Percentiles rank a stretch among this genome's conserved stretches.
phyloP scores from a whole-genome alignment of 306 rosid genomes.

The Lablab purpureus region DNA sequence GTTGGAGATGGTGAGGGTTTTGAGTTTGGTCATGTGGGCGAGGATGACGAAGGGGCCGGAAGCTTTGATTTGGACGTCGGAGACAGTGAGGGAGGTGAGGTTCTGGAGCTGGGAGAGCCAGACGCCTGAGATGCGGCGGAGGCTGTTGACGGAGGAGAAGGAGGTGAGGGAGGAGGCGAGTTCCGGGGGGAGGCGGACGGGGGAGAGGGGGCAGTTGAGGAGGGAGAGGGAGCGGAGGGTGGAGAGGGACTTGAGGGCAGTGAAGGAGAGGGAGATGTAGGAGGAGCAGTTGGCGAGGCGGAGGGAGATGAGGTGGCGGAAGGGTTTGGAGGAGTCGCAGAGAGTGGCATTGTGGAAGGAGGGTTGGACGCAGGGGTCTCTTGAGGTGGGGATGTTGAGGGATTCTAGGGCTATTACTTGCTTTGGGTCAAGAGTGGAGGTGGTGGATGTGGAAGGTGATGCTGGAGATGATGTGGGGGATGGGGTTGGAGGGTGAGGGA shows the following conservation, averaged over 20 bases:
- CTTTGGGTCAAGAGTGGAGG: slow-evolving; percentile 79
- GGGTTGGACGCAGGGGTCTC: slow-evolving; percentile 75
- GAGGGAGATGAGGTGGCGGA: slow-evolving; percentile 82
- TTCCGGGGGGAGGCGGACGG: slow-evolving; percentile 80
- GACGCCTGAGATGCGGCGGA: slow-evolving; percentile 72
- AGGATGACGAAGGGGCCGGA: slow-evolving; percentile 84
- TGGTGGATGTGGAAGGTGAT: slow-evolving; percentile 10
- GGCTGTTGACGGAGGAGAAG: slow-evolving; percentile 72
- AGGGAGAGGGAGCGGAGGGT: slow-evolving; percentile 78
- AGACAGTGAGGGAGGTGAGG: slow-evolving; percentile 80
- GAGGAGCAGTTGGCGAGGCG: slow-evolving; percentile 77
- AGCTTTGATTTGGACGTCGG: slow-evolving; percentile 61
- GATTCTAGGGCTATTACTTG: slow-evolving; percentile 87
- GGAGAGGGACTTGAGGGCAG: slow-evolving; percentile 92
- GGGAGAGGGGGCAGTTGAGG: slow-evolving; percentile 81
- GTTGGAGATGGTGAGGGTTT: slow-evolving; percentile 65
- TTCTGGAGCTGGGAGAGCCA: slow-evolving; percentile 85
- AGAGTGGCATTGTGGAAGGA: slow-evolving; percentile 67
- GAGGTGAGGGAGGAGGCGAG: slow-evolving; percentile 75
- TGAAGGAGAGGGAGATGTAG: slow-evolving; percentile 80
- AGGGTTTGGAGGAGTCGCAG: slow-evolving; percentile 79
- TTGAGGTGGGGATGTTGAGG: slow-evolving; percentile 83
- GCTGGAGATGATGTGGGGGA: slow-evolving; percentile 36
- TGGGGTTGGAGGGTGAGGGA: slow-evolving; percentile 41
- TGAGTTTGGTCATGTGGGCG: slow-evolving; percentile 73